A percentile compares a stretch with the other conserved stretches of the same genome.
Evolutionary conservation across 192 early-diverging fungal genomes (phyloP).

Genomic region (Oehlia diaphana): DNA sequence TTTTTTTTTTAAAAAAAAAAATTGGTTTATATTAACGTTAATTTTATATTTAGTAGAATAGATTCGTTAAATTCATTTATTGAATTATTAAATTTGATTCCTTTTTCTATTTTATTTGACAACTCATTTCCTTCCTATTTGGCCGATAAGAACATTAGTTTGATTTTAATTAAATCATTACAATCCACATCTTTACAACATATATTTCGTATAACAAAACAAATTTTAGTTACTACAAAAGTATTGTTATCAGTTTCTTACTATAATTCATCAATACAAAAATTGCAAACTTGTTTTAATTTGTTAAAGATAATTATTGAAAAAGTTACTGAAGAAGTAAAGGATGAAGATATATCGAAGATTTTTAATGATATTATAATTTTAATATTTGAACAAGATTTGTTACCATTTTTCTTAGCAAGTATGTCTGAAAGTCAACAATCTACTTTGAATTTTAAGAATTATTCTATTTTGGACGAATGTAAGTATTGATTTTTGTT

Average conservation of each 20-base stretch:
- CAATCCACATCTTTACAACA: not conserved
- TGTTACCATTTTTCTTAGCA: not conserved
- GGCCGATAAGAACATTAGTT: not conserved
- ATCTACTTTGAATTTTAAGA: not conserved
- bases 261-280: not conserved
- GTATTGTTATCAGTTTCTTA: not conserved
- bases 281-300: not conserved
- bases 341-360: not conserved
- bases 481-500: not conserved
- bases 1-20: not conserved
- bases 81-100: constrained; percentile 1
- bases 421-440: not conserved
- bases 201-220: not conserved
- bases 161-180: not conserved
- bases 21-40: not conserved
- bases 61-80: not conserved
- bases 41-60: not conserved
- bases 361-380: not conserved
- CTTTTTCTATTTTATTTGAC: constrained; percentile 35
- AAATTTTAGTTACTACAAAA: not conserved
- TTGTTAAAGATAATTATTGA: not conserved
- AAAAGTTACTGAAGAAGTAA: not conserved
- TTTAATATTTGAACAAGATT: not conserved
- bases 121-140: constrained; percentile 17
- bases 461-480: not conserved